Conservation (phyloP, 2,329 filamentous ascomycete genomes). For the Helminthosporium solani region DNA sequence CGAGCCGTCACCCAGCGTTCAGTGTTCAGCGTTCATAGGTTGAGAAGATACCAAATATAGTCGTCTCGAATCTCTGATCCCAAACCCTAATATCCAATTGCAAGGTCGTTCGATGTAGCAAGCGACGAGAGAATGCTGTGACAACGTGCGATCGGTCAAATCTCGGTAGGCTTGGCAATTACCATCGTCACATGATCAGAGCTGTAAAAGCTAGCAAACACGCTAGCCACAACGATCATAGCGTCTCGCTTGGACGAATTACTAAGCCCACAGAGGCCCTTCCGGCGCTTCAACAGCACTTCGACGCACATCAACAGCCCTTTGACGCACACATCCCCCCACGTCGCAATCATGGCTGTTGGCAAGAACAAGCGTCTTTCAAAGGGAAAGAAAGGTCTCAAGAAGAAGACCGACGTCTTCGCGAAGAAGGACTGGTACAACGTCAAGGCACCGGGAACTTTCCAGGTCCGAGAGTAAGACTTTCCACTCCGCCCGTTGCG, state of each 20-base stretch:
- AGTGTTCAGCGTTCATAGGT: constrained; percentile 8
- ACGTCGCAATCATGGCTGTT: constrained; percentile 76
- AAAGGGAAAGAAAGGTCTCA: constrained; percentile 99
- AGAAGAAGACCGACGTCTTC: constrained; percentile 99
- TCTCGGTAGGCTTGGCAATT: neutral
- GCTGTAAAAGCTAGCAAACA: too few species aligned
- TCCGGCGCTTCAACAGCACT: constrained; percentile 41
- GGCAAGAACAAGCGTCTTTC: constrained; percentile 99
- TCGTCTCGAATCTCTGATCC: neutral
- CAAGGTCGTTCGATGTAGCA: neutral
- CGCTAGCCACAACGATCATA: too few species aligned
- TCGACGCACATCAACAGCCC: constrained; percentile 27
- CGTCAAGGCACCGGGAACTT: constrained; percentile 96
- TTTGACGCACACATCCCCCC: constrained; percentile 29
- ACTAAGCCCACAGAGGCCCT: too few species aligned
- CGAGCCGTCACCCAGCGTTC: constrained; percentile 3
- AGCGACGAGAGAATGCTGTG: neutral
- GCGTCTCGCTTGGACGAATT: too few species aligned
- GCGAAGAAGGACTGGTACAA: constrained; percentile 99
- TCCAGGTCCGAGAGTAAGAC: constrained; percentile 92
- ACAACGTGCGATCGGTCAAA: neutral
- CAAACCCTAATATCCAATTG: neutral
- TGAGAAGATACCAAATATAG: constrained; percentile 10
- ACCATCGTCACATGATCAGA: too few species aligned
- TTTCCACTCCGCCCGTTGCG: constrained; percentile 15